phyloP scores from a whole-genome alignment of 768 basidiomycete species.

The Cystobasidium onofrii region DNA sequence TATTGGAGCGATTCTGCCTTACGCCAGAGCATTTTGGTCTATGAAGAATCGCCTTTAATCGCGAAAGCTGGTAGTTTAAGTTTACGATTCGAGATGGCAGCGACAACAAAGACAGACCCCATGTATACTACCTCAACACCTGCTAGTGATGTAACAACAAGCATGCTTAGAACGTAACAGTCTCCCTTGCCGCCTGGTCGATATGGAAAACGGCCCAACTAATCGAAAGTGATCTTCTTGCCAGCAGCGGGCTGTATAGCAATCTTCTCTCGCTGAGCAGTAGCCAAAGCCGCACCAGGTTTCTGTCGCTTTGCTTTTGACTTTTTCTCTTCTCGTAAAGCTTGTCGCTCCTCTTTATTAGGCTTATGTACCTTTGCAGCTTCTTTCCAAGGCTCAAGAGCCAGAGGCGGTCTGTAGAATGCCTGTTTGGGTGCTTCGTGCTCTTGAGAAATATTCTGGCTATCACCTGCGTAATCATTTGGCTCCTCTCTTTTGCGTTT shows the following conservation, averaged over 20 bases:
- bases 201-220: no score
- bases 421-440: conserved; percentile 8
- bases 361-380: conserved; percentile 20
- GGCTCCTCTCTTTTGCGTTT: background rate
- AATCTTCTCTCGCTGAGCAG: conserved; percentile 48
- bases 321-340: conserved; percentile 29
- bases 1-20: no score
- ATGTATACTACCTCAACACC: background rate
- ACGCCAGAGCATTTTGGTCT: no score
- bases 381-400: conserved; percentile 7
- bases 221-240: conserved; percentile 49
- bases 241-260: conserved; percentile 47
- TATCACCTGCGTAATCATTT: background rate
- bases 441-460: conserved; percentile 16
- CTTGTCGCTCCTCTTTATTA: conserved; percentile 20
- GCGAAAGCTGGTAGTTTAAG: no score
- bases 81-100: background rate
- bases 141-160: conserved; percentile 18
- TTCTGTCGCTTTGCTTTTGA: conserved; percentile 44
- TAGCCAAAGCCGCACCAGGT: conserved; percentile 49
- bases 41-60: no score
- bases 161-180: conserved; percentile 5
- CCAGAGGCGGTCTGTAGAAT: conserved; percentile 30
- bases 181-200: no score
- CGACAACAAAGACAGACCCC: background rate